phyloP scores from a whole-genome alignment of 2,329 filamentous ascomycete genomes.

The Hysterium pulicare region DNA sequence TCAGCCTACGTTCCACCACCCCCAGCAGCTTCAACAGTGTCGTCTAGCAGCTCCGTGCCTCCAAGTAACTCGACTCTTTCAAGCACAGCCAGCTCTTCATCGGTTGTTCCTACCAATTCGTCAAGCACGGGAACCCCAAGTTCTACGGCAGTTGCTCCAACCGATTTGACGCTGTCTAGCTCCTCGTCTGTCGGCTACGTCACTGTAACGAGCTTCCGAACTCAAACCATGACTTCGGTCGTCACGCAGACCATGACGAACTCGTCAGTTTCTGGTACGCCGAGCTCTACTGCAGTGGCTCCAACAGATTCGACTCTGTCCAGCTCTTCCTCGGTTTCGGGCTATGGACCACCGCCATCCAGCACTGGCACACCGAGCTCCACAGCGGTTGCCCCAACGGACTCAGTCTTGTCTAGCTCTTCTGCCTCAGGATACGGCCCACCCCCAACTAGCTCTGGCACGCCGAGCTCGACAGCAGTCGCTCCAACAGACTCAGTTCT shows the following conservation, averaged over 20 bases:
- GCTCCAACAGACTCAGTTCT: neutral
- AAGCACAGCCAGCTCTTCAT: neutral
- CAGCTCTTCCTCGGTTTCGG: neutral
- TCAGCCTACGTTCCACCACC: neutral
- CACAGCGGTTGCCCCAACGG: neutral
- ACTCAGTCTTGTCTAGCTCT: neutral
- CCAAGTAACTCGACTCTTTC: neutral
- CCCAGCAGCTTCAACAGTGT: neutral
- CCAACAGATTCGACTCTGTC: neutral
- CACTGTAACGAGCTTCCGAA: neutral
- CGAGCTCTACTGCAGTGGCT: neutral
- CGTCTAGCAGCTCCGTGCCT: slow-evolving; percentile 1
- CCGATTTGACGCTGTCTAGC: neutral
- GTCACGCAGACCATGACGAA: neutral
- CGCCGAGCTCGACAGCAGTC: neutral
- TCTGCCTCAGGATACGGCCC: neutral
- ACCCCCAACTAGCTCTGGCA: neutral
- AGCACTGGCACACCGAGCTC: neutral
- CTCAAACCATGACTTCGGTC: neutral
- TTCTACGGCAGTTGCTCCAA: neutral
- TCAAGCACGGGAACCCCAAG: neutral
- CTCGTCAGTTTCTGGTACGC: neutral
- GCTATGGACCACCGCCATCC: neutral
- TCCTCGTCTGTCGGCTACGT: neutral
- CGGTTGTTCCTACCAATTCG: neutral